Evolutionary conservation across 371 early-diverging fungal genomes (phyloP).

Genomic region (Nematocida ironsii): DNA sequence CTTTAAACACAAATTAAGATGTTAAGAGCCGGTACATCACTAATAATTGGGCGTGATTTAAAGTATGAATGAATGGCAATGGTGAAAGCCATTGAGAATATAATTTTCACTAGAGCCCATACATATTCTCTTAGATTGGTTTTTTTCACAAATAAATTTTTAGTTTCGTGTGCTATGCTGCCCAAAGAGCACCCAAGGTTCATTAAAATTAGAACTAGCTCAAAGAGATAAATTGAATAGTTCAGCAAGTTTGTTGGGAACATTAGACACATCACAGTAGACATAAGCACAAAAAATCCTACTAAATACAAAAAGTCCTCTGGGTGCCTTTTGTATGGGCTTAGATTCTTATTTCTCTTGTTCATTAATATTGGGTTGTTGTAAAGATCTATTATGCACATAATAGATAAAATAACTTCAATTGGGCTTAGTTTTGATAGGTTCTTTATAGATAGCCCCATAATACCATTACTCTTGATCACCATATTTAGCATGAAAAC

Average conservation of each 20-base stretch:
- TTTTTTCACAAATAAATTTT: background rate
- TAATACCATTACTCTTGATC: background rate
- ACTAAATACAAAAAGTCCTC: constrained; percentile 2
- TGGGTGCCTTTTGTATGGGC: background rate
- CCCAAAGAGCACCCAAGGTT: background rate
- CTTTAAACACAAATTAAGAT: background rate
- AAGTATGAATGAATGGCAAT: background rate
- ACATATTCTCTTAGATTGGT: background rate
- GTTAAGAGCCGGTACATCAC: background rate
- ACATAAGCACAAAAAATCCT: constrained; percentile 7
- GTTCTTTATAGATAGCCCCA: background rate
- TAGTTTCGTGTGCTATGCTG: background rate
- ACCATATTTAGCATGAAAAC: background rate
- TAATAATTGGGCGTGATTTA: background rate
- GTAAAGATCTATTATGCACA: background rate
- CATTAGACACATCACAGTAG: background rate
- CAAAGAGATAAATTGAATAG: background rate
- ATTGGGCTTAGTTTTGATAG: background rate
- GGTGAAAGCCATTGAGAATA: background rate
- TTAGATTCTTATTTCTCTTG: background rate
- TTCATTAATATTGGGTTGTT: background rate
- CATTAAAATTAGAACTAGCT: background rate
- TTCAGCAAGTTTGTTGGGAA: constrained; percentile 1
- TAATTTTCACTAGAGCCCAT: background rate
- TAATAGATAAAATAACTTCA: background rate